Percentiles rank a stretch among this genome's conserved stretches.
These are phyloP conservation scores for Acorus calamus DNA, from an alignment of 106 monocot species.

Conservation along the genomic window DNA sequence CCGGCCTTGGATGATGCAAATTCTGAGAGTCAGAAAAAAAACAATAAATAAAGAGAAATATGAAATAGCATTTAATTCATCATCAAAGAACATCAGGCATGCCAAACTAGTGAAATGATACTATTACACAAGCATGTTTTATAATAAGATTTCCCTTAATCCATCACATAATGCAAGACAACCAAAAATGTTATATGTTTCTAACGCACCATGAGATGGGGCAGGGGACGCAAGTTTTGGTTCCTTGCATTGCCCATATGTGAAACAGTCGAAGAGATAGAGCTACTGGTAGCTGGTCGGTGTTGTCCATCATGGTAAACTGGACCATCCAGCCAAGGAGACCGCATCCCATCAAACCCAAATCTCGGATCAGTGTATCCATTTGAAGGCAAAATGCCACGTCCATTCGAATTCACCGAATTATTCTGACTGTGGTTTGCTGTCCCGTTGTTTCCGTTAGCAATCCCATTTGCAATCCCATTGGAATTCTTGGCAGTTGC, in stretches of 20 bases:
- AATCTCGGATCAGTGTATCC: conserved; percentile 32
- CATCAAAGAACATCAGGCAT: not conserved
- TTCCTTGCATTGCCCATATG: conserved; percentile 22
- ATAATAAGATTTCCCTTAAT: no score
- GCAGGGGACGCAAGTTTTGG: conserved; percentile 15
- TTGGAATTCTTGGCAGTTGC: conserved; percentile 25
- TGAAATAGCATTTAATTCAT: not conserved
- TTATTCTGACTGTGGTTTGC: conserved; percentile 22
- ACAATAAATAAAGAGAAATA: not conserved
- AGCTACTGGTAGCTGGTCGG: conserved; percentile 9
- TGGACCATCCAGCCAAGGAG: conserved; percentile 41
- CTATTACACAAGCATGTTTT: no score
- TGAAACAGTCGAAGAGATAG: conserved; percentile 19
- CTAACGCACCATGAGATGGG: conserved; percentile 27
- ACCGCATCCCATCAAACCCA: conserved; percentile 40
- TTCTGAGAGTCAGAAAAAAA: conserved; percentile 17
- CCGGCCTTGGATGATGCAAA: conserved; percentile 22
- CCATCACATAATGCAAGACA: no score
- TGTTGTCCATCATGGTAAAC: conserved; percentile 30
- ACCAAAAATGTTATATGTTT: no score
- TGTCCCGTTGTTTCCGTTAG: conserved; percentile 18
- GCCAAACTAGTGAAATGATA: no score
- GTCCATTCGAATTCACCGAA: conserved; percentile 14
- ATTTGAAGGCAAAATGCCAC: conserved; percentile 23
- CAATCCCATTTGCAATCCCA: conserved; percentile 19